Conservation (phyloP, 768 basidiomycete species). For the Kondoa malvinella region DNA sequence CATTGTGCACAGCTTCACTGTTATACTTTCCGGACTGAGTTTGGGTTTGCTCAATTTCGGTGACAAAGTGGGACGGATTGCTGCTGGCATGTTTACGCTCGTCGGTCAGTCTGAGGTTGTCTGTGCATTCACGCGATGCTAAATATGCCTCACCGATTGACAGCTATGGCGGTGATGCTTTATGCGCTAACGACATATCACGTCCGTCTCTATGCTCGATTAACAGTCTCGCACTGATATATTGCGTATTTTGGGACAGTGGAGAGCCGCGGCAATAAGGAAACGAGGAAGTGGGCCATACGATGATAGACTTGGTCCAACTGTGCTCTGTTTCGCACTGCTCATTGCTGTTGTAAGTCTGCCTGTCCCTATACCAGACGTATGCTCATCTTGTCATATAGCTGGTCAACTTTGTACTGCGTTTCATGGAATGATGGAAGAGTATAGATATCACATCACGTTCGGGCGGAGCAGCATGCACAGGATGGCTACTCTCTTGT, state of each 20-base stretch:
- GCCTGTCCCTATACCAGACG: conserved; percentile 24
- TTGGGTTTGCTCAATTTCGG: conserved; percentile 96
- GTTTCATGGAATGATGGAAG: conserved; percentile 41
- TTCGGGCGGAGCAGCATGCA: background rate
- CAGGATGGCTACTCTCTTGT: too few relatives aligned
- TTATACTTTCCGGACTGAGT: conserved; percentile 87
- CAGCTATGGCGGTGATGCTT: conserved; percentile 84
- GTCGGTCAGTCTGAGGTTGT: conserved; percentile 34
- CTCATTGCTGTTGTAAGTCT: conserved; percentile 40
- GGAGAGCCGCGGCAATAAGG: conserved; percentile 84
- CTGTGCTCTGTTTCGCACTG: conserved; percentile 59
- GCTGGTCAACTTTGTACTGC: conserved; percentile 70
- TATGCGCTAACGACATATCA: conserved; percentile 93
- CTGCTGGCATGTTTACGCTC: conserved; percentile 86
- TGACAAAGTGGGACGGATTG: conserved; percentile 90
- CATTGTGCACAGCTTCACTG: conserved; percentile 42
- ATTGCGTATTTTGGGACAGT: conserved; percentile 27
- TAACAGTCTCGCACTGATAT: background rate
- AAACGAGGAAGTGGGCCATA: conserved; percentile 83
- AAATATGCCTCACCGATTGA: background rate
- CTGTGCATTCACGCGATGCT: background rate
- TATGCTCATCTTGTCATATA: conserved; percentile 36
- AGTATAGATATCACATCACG: background rate
- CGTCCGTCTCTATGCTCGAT: conserved; percentile 6
- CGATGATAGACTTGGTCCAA: conserved; percentile 63